Conservation (phyloP, 345 rosid genomes). For the Hibiscus mutabilis region DNA sequence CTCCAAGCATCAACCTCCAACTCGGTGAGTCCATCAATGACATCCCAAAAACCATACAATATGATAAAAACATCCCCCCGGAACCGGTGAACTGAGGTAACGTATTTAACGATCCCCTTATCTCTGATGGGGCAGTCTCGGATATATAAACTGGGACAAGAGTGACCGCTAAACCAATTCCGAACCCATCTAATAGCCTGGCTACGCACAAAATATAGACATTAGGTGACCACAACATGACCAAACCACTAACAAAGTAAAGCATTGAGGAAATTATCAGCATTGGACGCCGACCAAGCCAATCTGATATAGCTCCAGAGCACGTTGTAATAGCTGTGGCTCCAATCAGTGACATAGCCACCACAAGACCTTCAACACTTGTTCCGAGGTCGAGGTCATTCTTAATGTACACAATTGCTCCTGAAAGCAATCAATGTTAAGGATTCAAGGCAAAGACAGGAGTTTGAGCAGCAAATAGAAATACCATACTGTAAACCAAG, state of each 20-base stretch:
- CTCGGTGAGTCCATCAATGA: constrained; percentile 60
- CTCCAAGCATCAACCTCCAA: constrained; percentile 94
- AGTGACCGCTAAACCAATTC: constrained; percentile 84
- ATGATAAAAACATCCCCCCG: constrained; percentile 86
- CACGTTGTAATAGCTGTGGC: constrained; percentile 88
- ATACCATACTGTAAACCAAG: no score
- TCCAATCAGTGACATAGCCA: constrained; percentile 89
- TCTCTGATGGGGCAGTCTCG: constrained; percentile 93
- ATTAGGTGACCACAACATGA: constrained; percentile 93
- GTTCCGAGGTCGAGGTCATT: constrained; percentile 52
- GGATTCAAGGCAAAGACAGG: background rate
- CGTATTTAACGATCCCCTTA: constrained; percentile 81
- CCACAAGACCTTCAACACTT: constrained; percentile 79
- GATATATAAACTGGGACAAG: constrained; percentile 87
- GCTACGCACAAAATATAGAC: constrained; percentile 73
- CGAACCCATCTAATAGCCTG: constrained; percentile 82
- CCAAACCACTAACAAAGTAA: constrained; percentile 74
- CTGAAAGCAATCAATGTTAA: constrained; percentile 30
- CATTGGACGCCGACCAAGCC: constrained; percentile 94
- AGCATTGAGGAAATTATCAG: constrained; percentile 65
- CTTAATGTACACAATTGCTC: constrained; percentile 77
- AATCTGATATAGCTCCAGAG: constrained; percentile 88
- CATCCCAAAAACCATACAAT: constrained; percentile 88
- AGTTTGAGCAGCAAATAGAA: no score
- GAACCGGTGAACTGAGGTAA: constrained; percentile 93